Percentiles rank a stretch among this genome's conserved stretches.
Evolutionary conservation across 1,284 basidiomycete genomes (phyloP).

Genomic region (Apiotrichum porosum): DNA sequence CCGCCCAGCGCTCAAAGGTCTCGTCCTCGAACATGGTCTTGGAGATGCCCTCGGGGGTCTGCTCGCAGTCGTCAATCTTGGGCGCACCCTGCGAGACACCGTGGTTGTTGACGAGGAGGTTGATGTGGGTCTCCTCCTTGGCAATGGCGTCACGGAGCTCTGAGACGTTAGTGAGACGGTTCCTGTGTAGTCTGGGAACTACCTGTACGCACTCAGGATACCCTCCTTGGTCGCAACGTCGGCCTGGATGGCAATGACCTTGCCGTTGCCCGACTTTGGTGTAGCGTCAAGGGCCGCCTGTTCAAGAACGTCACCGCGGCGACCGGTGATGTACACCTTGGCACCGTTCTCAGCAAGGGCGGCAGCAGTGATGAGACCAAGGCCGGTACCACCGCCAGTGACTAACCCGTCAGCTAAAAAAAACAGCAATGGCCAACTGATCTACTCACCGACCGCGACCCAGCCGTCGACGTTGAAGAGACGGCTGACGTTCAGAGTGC

Average conservation of each 20-base stretch:
- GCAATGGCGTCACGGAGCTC: conserved; percentile 29
- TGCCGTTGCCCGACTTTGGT: not conserved
- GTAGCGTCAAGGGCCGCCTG: conserved; percentile 19
- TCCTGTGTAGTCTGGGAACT: too few relatives aligned
- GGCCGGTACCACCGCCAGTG: conserved; percentile 39
- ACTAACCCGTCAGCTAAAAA: conserved; percentile 2
- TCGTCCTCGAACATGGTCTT: conserved; percentile 46
- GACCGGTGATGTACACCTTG: conserved; percentile 46
- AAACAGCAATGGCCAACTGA: too few relatives aligned
- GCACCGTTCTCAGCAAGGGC: conserved; percentile 47
- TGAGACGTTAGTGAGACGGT: conserved; percentile 3
- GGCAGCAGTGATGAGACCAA: conserved; percentile 37
- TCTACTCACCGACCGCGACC: conserved; percentile 40
- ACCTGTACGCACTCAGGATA: conserved; percentile 15
- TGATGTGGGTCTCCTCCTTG: conserved; percentile 36
- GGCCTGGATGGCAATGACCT: conserved; percentile 34
- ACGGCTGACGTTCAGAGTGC: conserved; percentile 9
- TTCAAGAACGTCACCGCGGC: conserved; percentile 39
- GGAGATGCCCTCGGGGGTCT: conserved; percentile 41
- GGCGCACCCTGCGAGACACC: conserved; percentile 37
- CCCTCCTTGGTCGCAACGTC: conserved; percentile 43
- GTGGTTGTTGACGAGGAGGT: conserved; percentile 41
- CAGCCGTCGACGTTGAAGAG: conserved; percentile 42
- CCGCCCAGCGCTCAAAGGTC: conserved; percentile 37
- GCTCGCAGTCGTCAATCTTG: conserved; percentile 30